These are phyloP conservation scores for Mortierella sp. DNA, from an alignment of 371 early-diverging fungal genomes.

Conservation along the genomic window DNA sequence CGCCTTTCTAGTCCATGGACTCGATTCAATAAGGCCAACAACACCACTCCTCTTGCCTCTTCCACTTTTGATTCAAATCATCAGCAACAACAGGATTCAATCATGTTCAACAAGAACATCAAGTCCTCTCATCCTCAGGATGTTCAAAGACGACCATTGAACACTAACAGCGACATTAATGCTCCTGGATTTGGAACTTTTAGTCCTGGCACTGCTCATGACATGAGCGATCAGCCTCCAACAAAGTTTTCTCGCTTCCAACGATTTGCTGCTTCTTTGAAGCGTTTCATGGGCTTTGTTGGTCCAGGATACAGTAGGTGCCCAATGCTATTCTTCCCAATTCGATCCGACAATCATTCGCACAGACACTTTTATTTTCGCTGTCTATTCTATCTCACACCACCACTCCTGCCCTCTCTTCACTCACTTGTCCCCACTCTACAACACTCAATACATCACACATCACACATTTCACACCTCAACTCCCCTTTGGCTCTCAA, in stretches of 20 bases:
- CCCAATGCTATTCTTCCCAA: too few relatives aligned
- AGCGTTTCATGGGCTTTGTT: conserved; percentile 51
- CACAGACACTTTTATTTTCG: background rate
- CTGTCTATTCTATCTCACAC: background rate
- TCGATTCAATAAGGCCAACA: too few relatives aligned
- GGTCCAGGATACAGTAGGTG: conserved; percentile 58
- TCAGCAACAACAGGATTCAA: too few relatives aligned
- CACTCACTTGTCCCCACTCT: background rate
- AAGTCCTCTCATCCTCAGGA: background rate
- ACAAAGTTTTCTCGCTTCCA: conserved; percentile 29
- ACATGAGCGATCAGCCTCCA: conserved; percentile 16
- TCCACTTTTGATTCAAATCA: too few relatives aligned
- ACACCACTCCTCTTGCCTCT: too few relatives aligned
- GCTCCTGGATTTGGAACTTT: background rate
- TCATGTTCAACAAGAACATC: background rate
- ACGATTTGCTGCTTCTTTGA: conserved; percentile 14
- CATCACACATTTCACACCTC: too few relatives aligned
- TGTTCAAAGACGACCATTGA: background rate
- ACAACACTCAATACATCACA: background rate
- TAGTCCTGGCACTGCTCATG: background rate
- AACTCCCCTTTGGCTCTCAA: too few relatives aligned
- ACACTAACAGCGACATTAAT: background rate
- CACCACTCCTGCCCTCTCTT: too few relatives aligned
- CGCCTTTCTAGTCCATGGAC: background rate
- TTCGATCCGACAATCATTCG: too few relatives aligned